Percentiles rank a stretch among this genome's conserved stretches.
Evolutionary conservation across 139 green algal species (phyloP).

Genomic region (Pleodorina starrii): DNA sequence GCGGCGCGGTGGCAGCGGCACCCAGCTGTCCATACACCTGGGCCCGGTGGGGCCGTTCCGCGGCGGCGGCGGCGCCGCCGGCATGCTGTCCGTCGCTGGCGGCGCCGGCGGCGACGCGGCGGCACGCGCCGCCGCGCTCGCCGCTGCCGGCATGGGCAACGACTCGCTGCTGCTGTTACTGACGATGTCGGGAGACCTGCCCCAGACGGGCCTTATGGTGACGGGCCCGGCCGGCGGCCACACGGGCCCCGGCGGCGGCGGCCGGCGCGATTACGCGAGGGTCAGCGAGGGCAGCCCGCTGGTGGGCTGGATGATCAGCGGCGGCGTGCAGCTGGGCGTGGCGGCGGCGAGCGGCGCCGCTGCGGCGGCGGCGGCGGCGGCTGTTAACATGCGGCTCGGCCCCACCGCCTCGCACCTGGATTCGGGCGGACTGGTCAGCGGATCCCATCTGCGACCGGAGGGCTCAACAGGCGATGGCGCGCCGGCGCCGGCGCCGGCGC

Average conservation of each 20-base stretch:
- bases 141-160: not conserved
- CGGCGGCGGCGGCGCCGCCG: not conserved
- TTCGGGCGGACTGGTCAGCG: not conserved
- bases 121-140: not conserved
- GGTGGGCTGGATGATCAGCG: not conserved
- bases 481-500: not conserved
- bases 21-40: not conserved
- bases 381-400: not conserved
- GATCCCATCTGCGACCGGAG: not conserved
- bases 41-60: not conserved
- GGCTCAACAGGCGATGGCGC: not conserved
- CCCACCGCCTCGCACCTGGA: not conserved
- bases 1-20: not conserved
- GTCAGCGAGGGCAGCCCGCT: not conserved
- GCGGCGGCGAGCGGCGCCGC: not conserved
- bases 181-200: not conserved
- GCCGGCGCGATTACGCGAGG: not conserved
- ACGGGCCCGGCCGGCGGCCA: not conserved
- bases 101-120: not conserved
- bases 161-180: constrained; percentile 4
- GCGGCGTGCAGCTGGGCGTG: not conserved
- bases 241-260: not conserved
- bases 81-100: not conserved
- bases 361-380: not conserved
- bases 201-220: not conserved